A percentile compares a stretch with the other conserved stretches of the same genome.
Conservation (phyloP, 2,329 filamentous ascomycete genomes). For the Thelonectria blattea region DNA sequence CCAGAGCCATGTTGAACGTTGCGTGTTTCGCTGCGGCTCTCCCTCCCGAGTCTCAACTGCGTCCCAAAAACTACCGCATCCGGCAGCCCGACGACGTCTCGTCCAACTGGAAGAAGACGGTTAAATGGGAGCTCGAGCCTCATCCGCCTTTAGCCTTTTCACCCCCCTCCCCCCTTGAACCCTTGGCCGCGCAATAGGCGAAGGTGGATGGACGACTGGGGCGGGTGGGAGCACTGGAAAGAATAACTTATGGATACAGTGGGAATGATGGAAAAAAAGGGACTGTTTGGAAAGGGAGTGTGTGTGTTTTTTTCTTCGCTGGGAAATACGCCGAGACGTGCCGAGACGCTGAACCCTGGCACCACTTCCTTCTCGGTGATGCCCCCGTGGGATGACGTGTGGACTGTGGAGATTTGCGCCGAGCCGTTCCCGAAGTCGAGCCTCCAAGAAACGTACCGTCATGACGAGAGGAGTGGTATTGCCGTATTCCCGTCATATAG, state of each 20-base stretch:
- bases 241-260: too few relatives aligned
- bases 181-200: not conserved
- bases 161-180: too few relatives aligned
- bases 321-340: constrained; percentile 18
- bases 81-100: not conserved
- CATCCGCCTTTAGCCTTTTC: constrained; percentile 7
- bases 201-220: not conserved
- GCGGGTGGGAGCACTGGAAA: too few relatives aligned
- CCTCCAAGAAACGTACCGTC: not conserved
- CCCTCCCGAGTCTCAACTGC: too few relatives aligned
- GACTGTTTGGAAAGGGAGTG: too few relatives aligned
- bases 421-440: not conserved
- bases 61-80: not conserved
- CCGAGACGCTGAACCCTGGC: constrained; percentile 13
- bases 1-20: not conserved
- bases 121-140: not conserved
- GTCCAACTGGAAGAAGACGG: not conserved
- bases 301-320: not conserved
- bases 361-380: not conserved
- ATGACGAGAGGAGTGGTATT: too few relatives aligned
- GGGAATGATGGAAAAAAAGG: too few relatives aligned
- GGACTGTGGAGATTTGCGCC: constrained; percentile 14
- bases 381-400: constrained; percentile 6
- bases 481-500: not conserved
- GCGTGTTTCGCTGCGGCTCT: not conserved